Evolutionary conservation across 257 asterid species (phyloP), one percentile per base, ranked within the genome.

Genomic region (Craterostigma plantagineum): DNA sequence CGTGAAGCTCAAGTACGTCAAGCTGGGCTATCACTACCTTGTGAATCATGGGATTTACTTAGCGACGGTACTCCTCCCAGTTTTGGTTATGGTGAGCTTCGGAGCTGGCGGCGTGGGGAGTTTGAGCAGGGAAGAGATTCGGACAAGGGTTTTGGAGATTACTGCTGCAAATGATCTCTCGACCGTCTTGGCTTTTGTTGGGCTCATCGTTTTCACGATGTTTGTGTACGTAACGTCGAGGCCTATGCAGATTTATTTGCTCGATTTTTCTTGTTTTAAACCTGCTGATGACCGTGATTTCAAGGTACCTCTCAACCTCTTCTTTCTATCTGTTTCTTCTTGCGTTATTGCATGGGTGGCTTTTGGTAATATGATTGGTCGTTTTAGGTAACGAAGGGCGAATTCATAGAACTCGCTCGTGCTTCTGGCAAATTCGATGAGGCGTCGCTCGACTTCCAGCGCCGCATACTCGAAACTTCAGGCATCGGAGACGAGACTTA

Each of bases 401-500:
- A 72, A 42, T 75, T 90, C 71, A 75, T 90, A 0, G 87, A 90
- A 49, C 56, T 75, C 13, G 99, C 72, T 1, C 66, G 75, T 35
- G 67, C 67, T 42, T 79, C 95, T 0, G 87, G 95, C 5, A 83
- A 77, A 44, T 79, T 83, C 51, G 66, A 77, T 30, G 81, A 72
- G 3, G 55, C 52, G 7, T 79, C 73, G 60, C 74, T 90, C 0
- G 66, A 71, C 14, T 90, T 83, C 14, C 70, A 83, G 66, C 70
- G 56, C 34, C 64, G 81, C 18, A 83, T 83, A 38, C 69, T 90
- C 30, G 70, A 79, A 8, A 60, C 78, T 35, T 79, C 99, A 0
- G 99, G 99, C 39, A 66, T 90, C 8, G 99, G 99, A 6, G 76
- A 90, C 18, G 92, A 77, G 38, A 83, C 84, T 12, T 83, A 83